phyloP scores from a whole-genome alignment of 2,329 filamentous ascomycete genomes.

The Pseudopithomyces maydicus region DNA sequence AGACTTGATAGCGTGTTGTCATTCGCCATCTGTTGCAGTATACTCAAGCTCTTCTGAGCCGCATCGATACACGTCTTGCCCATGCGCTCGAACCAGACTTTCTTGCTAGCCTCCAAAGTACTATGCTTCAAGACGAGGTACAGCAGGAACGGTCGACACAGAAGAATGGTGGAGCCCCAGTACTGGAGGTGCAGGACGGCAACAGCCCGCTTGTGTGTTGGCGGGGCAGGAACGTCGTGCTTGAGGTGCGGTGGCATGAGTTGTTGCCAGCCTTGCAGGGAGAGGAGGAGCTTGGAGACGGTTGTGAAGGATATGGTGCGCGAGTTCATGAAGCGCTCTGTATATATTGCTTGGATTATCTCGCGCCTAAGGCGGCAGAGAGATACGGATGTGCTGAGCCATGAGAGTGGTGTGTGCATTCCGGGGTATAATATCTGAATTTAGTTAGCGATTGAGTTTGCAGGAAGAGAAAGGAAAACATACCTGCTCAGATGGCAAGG shows the following conservation, averaged over 20 bases:
- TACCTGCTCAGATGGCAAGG: conserved; percentile 40
- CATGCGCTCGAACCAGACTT: conserved; percentile 41
- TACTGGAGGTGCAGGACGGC: conserved; percentile 42
- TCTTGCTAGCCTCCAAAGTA: conserved; percentile 30
- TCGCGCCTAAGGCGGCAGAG: conserved; percentile 40
- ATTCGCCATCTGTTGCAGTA: conserved; percentile 35
- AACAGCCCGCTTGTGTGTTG: conserved; percentile 42
- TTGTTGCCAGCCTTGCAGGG: conserved; percentile 41
- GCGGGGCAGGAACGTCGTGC: conserved; percentile 33
- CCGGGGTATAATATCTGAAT: conserved; percentile 37
- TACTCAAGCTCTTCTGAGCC: conserved; percentile 32
- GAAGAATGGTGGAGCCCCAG: conserved; percentile 41
- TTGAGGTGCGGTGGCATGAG: conserved; percentile 40
- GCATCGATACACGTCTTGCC: conserved; percentile 40
- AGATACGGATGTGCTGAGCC: conserved; percentile 36
- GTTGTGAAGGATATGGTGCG: conserved; percentile 41
- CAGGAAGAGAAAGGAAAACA: background rate
- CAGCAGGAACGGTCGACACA: conserved; percentile 42
- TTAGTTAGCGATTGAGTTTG: conserved; percentile 4
- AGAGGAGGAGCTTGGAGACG: conserved; percentile 35
- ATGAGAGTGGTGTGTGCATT: conserved; percentile 40
- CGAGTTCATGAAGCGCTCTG: conserved; percentile 30
- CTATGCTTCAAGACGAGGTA: conserved; percentile 37
- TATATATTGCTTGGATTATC: conserved; percentile 42
- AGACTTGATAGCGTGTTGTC: conserved; percentile 35